These are phyloP conservation scores for Verticillium klebahnii DNA, from an alignment of 2,329 filamentous ascomycete species.

Conservation along the genomic window DNA sequence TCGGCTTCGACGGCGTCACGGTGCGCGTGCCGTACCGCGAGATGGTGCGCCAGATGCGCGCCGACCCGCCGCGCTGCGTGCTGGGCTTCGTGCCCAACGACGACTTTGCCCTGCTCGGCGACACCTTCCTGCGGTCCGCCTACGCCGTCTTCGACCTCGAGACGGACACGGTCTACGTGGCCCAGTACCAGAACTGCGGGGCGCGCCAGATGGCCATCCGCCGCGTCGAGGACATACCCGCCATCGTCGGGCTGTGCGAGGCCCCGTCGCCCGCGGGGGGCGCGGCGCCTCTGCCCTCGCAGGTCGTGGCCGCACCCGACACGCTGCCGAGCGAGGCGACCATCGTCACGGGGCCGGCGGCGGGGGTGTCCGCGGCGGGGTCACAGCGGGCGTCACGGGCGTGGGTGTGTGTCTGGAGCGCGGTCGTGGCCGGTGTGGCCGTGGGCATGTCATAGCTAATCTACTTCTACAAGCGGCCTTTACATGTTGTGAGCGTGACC, in stretches of 20 bases:
- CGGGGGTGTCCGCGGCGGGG: background rate
- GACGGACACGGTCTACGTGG: conserved; percentile 41
- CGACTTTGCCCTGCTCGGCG: conserved; percentile 49
- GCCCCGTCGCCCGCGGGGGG: background rate
- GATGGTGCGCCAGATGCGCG: conserved; percentile 34
- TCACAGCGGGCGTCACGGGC: background rate
- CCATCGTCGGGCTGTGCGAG: conserved; percentile 7
- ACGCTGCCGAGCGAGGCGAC: background rate
- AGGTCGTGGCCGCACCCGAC: background rate
- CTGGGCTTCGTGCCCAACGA: conserved; percentile 44
- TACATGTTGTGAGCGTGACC: too few relatives aligned
- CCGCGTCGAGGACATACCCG: conserved; percentile 7
- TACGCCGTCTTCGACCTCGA: conserved; percentile 52
- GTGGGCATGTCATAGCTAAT: background rate
- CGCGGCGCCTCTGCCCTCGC: background rate
- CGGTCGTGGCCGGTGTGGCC: background rate
- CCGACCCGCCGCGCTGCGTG: conserved; percentile 32
- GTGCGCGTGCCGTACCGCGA: conserved; percentile 46
- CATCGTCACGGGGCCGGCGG: background rate
- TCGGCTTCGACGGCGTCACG: conserved; percentile 41
- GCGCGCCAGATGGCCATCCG: conserved; percentile 17
- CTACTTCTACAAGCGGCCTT: too few relatives aligned
- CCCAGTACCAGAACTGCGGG: conserved; percentile 48
- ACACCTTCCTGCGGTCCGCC: conserved; percentile 52
- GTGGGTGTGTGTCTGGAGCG: background rate